These are phyloP conservation scores for Coffea eugenioides DNA, from an alignment of 257 asterid species.

Conservation along the genomic window DNA sequence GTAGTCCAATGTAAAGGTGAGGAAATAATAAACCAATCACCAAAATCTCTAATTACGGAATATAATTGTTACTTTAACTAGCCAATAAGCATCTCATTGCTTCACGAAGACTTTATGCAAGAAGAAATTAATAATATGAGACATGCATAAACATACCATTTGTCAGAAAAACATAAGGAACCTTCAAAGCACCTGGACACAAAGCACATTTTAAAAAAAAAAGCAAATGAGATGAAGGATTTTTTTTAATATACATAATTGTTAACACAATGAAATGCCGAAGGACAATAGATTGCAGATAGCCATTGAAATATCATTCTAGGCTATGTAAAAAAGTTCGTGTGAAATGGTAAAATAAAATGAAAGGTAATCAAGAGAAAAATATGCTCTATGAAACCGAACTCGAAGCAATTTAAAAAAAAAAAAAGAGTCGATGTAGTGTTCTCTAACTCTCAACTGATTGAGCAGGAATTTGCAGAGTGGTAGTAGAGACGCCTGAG, in stretches of 20 bases:
- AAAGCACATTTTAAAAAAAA: neutral
- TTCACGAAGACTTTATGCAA: neutral
- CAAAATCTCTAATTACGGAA: neutral
- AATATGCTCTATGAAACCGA: neutral
- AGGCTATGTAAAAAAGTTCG: too few species aligned
- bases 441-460: neutral
- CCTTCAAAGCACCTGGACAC: constrained; percentile 59
- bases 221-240: too few species aligned
- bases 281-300: neutral
- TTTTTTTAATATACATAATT: too few species aligned
- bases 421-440: neutral
- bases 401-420: neutral
- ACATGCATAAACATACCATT: constrained; percentile 59
- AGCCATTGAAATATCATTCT: too few species aligned
- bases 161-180: constrained; percentile 85
- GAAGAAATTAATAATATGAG: neutral
- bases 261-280: neutral
- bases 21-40: neutral
- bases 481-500: constrained; percentile 65
- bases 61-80: neutral
- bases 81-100: too few species aligned
- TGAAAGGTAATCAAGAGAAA: too few species aligned
- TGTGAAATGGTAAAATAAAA: too few species aligned
- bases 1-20: neutral
- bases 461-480: constrained; percentile 36